A percentile compares a stretch with the other conserved stretches of the same genome.
Conservation (phyloP, 1,284 basidiomycete genomes). For the Tremellales sp. region DNA sequence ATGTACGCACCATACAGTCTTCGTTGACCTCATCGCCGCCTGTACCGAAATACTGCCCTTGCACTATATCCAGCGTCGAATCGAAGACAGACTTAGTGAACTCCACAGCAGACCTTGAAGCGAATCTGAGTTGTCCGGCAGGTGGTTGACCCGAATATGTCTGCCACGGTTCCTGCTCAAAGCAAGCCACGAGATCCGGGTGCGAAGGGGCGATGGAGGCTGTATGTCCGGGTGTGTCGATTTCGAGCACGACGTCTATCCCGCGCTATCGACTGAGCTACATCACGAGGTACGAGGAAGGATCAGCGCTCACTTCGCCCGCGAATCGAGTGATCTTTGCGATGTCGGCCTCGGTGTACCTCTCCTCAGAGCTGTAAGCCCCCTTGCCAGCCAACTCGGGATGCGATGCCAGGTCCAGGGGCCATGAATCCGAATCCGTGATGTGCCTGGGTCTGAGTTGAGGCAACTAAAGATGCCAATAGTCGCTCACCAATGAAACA, state of each 20-base stretch:
- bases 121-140: conserved; percentile 71
- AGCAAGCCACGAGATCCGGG: conserved; percentile 71
- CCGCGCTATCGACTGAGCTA: conserved; percentile 55
- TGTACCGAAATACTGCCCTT: conserved; percentile 61
- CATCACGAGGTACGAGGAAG: neutral
- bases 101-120: conserved; percentile 51
- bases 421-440: conserved; percentile 63
- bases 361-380: conserved; percentile 60
- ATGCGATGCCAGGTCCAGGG: conserved; percentile 62
- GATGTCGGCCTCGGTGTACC: conserved; percentile 63
- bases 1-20: conserved; percentile 57
- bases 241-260: conserved; percentile 71
- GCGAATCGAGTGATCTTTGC: conserved; percentile 66
- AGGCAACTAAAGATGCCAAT: no score
- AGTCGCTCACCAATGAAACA: conserved; percentile 9
- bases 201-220: conserved; percentile 61
- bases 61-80: conserved; percentile 17
- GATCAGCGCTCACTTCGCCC: conserved; percentile 55
- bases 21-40: conserved; percentile 80
- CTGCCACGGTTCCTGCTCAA: conserved; percentile 60
- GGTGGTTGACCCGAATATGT: conserved; percentile 65
- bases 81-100: conserved; percentile 55
- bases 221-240: conserved; percentile 79
- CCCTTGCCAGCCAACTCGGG: conserved; percentile 61
- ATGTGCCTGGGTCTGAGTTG: conserved; percentile 61